A percentile compares a stretch with the other conserved stretches of the same genome.
phyloP scores from a whole-genome alignment of 2,329 filamentous ascomycete species.

The Monosporascus sp. region DNA sequence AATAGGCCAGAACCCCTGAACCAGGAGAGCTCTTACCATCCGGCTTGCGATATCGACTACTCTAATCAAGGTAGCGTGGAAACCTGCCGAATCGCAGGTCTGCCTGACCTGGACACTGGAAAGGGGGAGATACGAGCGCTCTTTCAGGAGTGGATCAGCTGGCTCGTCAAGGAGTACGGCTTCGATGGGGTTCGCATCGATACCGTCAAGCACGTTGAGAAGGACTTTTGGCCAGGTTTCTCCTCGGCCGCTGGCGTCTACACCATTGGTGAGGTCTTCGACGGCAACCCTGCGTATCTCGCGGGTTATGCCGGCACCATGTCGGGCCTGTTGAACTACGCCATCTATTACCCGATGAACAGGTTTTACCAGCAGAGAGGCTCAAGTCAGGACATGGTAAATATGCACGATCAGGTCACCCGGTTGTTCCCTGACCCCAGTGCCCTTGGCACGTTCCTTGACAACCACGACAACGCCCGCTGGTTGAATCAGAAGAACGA shows the following conservation, averaged over 20 bases:
- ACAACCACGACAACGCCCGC: conserved; percentile 55
- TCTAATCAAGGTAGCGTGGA: conserved; percentile 41
- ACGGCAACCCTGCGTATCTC: conserved; percentile 46
- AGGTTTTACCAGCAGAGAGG: conserved; percentile 33
- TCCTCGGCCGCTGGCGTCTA: conserved; percentile 51
- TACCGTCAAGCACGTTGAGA: conserved; percentile 57
- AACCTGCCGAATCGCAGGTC: conserved; percentile 51
- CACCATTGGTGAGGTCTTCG: conserved; percentile 54
- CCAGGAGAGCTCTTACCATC: conserved; percentile 53
- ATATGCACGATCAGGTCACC: conserved; percentile 32
- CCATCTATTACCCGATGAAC: conserved; percentile 30
- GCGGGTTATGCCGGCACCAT: conserved; percentile 48
- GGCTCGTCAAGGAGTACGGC: conserved; percentile 53
- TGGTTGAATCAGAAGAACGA: conserved; percentile 49
- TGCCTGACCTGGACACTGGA: conserved; percentile 59
- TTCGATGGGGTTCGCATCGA: conserved; percentile 60
- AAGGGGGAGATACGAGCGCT: conserved; percentile 40
- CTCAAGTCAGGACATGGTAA: conserved; percentile 33
- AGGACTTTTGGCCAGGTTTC: conserved; percentile 53
- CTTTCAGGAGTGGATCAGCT: conserved; percentile 54
- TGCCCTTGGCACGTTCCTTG: conserved; percentile 46
- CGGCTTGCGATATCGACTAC: conserved; percentile 54
- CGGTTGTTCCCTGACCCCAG: conserved; percentile 37
- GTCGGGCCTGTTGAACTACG: conserved; percentile 58
- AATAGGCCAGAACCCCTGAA: conserved; percentile 41